Percentiles rank a stretch among this genome's conserved stretches.
These are phyloP conservation scores for Termitomyces sp. DNA, from an alignment of 768 basidiomycete species.

Conservation along the genomic window DNA sequence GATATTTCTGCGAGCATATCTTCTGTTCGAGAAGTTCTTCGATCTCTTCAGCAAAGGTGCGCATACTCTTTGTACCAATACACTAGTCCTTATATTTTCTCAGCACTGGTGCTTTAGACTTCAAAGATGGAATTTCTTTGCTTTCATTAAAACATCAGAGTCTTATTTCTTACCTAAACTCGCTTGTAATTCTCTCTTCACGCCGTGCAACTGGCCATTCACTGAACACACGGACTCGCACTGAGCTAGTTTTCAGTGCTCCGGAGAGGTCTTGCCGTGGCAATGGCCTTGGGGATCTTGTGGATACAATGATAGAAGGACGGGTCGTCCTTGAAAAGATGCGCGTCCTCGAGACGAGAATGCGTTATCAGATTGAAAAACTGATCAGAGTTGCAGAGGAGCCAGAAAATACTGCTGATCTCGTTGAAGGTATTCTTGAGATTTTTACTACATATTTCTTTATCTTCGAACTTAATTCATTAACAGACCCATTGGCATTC, in stretches of 20 bases:
- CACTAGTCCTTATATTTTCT: slow-evolving; percentile 4
- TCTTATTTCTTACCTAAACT: slow-evolving; percentile 82
- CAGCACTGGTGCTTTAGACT: slow-evolving; percentile 36
- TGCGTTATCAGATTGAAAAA: slow-evolving; percentile 97
- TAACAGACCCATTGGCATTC: slow-evolving; percentile 85
- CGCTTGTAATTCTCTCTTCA: slow-evolving; percentile 70
- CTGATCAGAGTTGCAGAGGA: slow-evolving; percentile 76
- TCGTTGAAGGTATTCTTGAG: slow-evolving; percentile 50
- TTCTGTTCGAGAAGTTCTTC: slow-evolving; percentile 54
- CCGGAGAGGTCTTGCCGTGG: slow-evolving; percentile 53
- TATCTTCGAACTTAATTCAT: not conserved
- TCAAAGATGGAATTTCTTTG: slow-evolving; percentile 83
- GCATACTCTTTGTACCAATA: slow-evolving; percentile 30
- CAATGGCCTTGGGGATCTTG: slow-evolving; percentile 62
- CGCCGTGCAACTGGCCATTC: slow-evolving; percentile 67
- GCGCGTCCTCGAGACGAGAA: slow-evolving; percentile 76
- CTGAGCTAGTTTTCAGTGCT: slow-evolving; percentile 49
- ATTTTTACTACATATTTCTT: not conserved
- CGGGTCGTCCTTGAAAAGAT: slow-evolving; percentile 88
- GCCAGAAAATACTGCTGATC: slow-evolving; percentile 34
- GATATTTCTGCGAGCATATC: slow-evolving; percentile 63
- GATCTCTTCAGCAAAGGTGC: slow-evolving; percentile 43
- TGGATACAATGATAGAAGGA: slow-evolving; percentile 75
- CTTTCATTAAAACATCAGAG: slow-evolving; percentile 85
- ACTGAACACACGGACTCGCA: slow-evolving; percentile 45